Evolutionary conservation across 768 basidiomycete genomes (phyloP), one percentile per base, ranked within the genome.

Genomic region (Lentinula edodes): DNA sequence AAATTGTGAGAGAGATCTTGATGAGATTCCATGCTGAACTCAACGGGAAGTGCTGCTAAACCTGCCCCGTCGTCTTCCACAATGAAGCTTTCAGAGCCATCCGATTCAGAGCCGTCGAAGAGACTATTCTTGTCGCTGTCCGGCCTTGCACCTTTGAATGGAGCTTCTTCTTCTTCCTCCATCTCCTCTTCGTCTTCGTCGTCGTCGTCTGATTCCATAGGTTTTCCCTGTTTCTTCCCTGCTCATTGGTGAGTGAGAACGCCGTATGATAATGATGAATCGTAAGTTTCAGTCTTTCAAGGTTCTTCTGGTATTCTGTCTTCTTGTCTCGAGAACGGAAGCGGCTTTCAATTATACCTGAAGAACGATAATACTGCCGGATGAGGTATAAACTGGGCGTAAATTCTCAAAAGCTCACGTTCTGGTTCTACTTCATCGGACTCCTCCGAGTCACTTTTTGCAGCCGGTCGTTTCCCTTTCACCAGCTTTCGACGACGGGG

Each of bases 21-120:
- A 69, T 89, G 87, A 1, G 86, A 79, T 59, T 82, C 82, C 86
- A 90, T 86, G 71, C 91, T 93, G 74, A 92, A 96, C 66, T 88
- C 83, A 56, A 79, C 78, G 8, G 91, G 92, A n/a, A 93, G 77
- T 39, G 79, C 72, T 18, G 81, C 72, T 3, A 70, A 67, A 0
- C 68, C 75, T 28, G 62, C 70, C 7, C 70, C 77, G 62, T 88
- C 85, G 63, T 92, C 89, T 41, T 91, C 84, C 36, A 91, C 86
- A 63, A 91, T 90, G 38, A 74, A 76, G 60, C 72, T 48, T 42
- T 63, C 34, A 65, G 63, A 12, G 32, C 45, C 52, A n/a, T 32
- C 61, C 12, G 79, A 81, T 60, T 74, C 71, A 16, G 73, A 76
- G 41, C 76, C 74, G 62, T 71, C 69, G 46, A 76, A 78, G 43